These are phyloP conservation scores for Melocanna baccifera DNA, from an alignment of 176 grass and related monocot species.

Conservation along the genomic window DNA sequence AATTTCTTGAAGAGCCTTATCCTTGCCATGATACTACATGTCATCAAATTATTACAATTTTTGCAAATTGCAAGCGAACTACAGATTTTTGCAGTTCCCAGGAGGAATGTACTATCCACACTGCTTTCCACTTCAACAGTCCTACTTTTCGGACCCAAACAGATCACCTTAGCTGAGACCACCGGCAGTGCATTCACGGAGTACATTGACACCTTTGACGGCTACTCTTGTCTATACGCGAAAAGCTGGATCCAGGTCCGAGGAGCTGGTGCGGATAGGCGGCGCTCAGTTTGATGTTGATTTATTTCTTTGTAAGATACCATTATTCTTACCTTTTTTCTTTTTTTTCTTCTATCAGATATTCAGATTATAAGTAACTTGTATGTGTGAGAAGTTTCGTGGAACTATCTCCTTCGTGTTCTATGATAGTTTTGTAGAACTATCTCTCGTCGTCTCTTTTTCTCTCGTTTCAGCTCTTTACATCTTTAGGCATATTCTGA, in stretches of 20 bases:
- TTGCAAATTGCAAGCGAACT: conserved; percentile 1
- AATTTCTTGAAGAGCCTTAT: not conserved
- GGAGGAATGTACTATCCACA: conserved; percentile 65
- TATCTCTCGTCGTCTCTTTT: too few species aligned
- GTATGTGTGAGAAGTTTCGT: not conserved
- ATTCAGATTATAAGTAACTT: not conserved
- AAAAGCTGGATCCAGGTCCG: conserved; percentile 80
- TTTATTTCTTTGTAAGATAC: not conserved
- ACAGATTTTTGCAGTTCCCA: conserved; percentile 77
- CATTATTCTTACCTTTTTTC: not conserved
- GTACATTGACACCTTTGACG: conserved; percentile 74
- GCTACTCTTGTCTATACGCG: conserved; percentile 73
- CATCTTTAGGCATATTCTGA: too few species aligned
- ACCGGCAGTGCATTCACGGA: conserved; percentile 56
- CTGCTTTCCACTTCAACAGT: conserved; percentile 55
- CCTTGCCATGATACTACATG: not conserved
- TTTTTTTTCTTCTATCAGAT: not conserved
- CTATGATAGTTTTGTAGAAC: too few species aligned
- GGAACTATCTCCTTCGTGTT: too few species aligned
- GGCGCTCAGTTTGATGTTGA: too few species aligned
- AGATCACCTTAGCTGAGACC: conserved; percentile 41
- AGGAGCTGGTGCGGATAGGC: conserved; percentile 61
- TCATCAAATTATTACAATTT: not conserved
- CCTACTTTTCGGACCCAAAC: conserved; percentile 22
- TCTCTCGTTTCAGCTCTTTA: too few species aligned